Conservation (phyloP, 2,329 filamentous ascomycete species). For the Paecilomyces dactylethromorphus region DNA sequence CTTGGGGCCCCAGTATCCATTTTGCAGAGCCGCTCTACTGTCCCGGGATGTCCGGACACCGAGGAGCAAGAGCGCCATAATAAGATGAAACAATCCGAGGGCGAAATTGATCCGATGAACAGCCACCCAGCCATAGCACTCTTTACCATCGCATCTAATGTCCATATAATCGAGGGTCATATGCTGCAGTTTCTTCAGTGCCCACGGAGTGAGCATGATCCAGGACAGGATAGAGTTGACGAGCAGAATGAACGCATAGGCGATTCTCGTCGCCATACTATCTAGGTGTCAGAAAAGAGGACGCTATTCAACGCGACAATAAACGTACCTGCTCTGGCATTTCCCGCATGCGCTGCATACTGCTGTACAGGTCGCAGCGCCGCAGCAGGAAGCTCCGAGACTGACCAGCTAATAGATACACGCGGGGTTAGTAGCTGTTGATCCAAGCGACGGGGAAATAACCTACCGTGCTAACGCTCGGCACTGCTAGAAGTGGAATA, state of each 20-base stretch:
- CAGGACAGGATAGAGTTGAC: conserved; percentile 95
- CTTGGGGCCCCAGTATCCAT: conserved; percentile 99
- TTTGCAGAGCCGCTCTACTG: conserved; percentile 80
- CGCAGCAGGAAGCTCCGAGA: conserved; percentile 84
- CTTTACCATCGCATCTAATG: conserved; percentile 82
- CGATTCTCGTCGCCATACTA: conserved; percentile 93
- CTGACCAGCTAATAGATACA: conserved; percentile 57
- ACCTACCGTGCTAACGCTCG: conserved; percentile 73
- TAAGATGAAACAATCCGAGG: conserved; percentile 84
- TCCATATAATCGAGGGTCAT: conserved; percentile 93
- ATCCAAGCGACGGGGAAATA: not conserved
- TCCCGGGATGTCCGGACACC: conserved; percentile 84
- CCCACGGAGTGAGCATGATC: conserved; percentile 99
- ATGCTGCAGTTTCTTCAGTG: conserved; percentile 88
- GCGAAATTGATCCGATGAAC: conserved; percentile 98
- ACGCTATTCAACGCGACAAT: conserved; percentile 3
- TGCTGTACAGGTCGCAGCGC: conserved; percentile 91
- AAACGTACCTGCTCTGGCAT: conserved; percentile 78
- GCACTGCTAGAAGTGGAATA: conserved; percentile 79
- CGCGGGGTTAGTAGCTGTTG: conserved; percentile 5
- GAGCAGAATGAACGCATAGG: conserved; percentile 88
- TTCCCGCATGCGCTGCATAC: conserved; percentile 94
- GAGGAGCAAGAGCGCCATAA: conserved; percentile 76
- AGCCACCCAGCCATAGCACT: conserved; percentile 92
- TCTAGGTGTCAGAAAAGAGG: conserved; percentile 15